Evolutionary conservation across 345 rosid species (phyloP), one percentile per base, ranked within the genome.

Genomic region (Noccaea caerulescens): DNA sequence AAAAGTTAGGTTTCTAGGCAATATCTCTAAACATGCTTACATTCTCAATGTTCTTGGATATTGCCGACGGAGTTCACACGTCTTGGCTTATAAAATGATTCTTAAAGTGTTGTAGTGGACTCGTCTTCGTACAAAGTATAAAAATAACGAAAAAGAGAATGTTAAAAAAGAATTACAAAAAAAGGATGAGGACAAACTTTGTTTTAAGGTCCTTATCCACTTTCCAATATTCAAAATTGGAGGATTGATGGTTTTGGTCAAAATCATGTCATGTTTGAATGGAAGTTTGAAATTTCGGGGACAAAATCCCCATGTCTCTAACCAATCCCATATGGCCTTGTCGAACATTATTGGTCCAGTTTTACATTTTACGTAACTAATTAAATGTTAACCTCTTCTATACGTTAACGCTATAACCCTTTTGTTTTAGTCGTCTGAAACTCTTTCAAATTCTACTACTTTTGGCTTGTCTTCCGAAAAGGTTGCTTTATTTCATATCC

Each of bases 181-280:
- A 10, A 34, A 1, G n/a, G 56, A 52, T 12, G 36, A 53, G 10
- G 64, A 60, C 69, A 45, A 68, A 16, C 20, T 8, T 25, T n/a
- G 27, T 34, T 8, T 50, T 18, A 7, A 44, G 38, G 74, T 75
- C 73, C 43, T 68, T 68, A 45, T 75, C 78, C 51, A 60, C 56
- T 75, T 68, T 60, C 38, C 10, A 11, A 8, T 36, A 61, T 75
- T 68, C 78, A 67, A 67, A 67, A 34, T 67, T 68, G 73, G 69
- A 51, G 63, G 73, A 34, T 60, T 68, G 69, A 68, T 60, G 16
- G 62, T 59, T 20, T 75, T 61, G 58, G 78, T 75, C 79, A 61
- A 68, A 53, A 62, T 46, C 59, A 45, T 68, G 58, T 61, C 64
- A 60, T 52, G 49, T 68, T 75, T 68, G 69, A 75, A 75, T 60